Base-by-base conservation (phyloP, 495 filamentous ascomycete genomes). In the Durotheca rogersii region DNA sequence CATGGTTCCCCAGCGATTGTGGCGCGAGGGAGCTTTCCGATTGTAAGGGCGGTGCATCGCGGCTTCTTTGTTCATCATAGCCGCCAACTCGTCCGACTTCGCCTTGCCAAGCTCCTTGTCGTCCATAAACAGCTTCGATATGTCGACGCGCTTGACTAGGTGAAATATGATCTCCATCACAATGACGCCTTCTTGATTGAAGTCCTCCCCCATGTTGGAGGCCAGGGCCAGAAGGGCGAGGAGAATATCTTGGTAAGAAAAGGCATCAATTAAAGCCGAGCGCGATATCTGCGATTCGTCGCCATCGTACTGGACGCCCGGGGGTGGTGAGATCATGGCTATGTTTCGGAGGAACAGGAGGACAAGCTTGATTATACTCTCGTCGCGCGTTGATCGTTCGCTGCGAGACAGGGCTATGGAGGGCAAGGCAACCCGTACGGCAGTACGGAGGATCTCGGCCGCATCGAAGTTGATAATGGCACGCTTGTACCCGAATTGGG, bases 1-100 rank as follows among this genome's bases (percentile, higher is more conserved):
- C 85, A 96, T 96, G 10, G 90, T 95, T 1, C 94, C 94, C 63
- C 96, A 99, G 41, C 94, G 79, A 53, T 90, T 94, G 66, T 99
- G 94, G 27, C 94, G 73, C 5, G 90, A 90, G 1, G 90, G 89
- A 4, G 87, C 88, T 56, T 85, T 84, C 55, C 83, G 86, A 27
- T 83, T 81, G 60, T 95, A 88, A 39, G 84, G 79, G 51, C 85
- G 79, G 35, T 87, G 80, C 80, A 95, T 85, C 6, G 82, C 82
- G 2, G 82, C 81, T 65, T 99, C 94, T 62, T 89, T 86, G 31
- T 75, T 80, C 52, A 96, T 76, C 58, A 96, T 70, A 7, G 73
- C 72, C 23, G 77, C 74, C 4, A 99, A 74, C 66, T 96, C 90
- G 44, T 91, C 76, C 0, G 81, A 79, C 41, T 86, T 81, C 38